Evolutionary conservation across 768 basidiomycete genomes (phyloP), one percentile per base, ranked within the genome.

Genomic region (Phylloporus scabripes): DNA sequence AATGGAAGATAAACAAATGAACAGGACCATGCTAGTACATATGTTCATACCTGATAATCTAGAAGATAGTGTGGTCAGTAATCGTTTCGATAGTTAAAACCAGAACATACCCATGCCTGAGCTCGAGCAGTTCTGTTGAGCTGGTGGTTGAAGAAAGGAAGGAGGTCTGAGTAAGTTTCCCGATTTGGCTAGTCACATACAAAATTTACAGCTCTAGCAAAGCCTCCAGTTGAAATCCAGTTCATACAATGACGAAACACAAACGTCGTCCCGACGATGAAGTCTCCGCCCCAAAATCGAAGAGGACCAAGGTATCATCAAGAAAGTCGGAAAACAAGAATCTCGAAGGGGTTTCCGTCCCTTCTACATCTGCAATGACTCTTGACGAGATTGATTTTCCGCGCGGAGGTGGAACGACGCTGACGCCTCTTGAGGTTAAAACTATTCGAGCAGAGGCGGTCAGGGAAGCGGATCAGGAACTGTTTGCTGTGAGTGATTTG

Each of bases 341-440:
- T 9, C 42, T 46, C 44, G 38, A 58, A 53, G 54, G 59, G 17
- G 65, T 69, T 17, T 49, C 69, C 9, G 53, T 65, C 3, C 63
- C 69, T 43, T 55, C 67, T 9, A 55, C 64, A 24, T 72, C 75
- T n/a, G 69, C 62, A 55, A 59, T 74, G 49, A 67, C 72, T 31
- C 52, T 74, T 9, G 82, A 92, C 33, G 92, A 94, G 60, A 78
- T 91, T 43, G 92, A 94, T 67, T 99, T 98, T 69, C 94, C 94
- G 49, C 83, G 95, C 57, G 96, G 95, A 23, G 95, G 95, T 23
- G 95, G 95, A 45, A 88, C 92, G 1, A 78, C 74, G 28, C 78
- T 95, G 57, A 96, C 94, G 17, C 85, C 92, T 28, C 70, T 91
- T 7, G 94, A 99, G 66, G 84, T 92, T 46, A 93, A 94, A 68